These are phyloP conservation scores for Mallotus repandus DNA, from an alignment of 441 rosid species.

Conservation along the genomic window DNA sequence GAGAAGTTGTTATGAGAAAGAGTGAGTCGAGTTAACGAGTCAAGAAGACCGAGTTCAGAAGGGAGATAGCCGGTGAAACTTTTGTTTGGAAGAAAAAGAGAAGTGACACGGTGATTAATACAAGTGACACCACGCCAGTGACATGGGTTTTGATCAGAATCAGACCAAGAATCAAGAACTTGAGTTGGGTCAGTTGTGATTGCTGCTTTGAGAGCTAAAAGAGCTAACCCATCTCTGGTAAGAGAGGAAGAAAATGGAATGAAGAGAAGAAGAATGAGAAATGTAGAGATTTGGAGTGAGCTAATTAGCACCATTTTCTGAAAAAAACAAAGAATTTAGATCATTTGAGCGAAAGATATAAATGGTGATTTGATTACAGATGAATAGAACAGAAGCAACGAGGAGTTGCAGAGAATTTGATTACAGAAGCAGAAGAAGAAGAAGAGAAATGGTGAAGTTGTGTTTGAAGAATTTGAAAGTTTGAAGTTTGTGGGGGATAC, in stretches of 20 bases:
- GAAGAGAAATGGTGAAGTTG: not conserved
- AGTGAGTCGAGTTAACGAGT: conserved; percentile 55
- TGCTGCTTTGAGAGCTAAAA: conserved; percentile 81
- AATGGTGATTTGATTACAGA: too few relatives aligned
- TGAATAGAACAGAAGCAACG: conserved; percentile 29
- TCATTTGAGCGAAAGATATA: not conserved
- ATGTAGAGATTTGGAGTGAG: conserved; percentile 2
- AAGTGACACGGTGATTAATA: conserved; percentile 50
- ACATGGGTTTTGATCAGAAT: conserved; percentile 69
- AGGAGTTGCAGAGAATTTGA: conserved; percentile 35
- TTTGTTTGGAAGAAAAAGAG: conserved; percentile 52
- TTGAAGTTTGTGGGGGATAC: conserved; percentile 5
- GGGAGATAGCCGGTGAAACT: conserved; percentile 77
- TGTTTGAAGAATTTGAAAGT: not conserved
- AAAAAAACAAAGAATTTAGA: not conserved
- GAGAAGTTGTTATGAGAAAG: conserved; percentile 72
- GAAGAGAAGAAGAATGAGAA: conserved; percentile 22
- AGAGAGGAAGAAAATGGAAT: conserved; percentile 37
- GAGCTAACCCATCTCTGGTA: conserved; percentile 74
- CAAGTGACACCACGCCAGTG: conserved; percentile 75
- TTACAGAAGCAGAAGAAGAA: not conserved
- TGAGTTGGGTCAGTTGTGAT: conserved; percentile 57
- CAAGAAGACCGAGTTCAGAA: conserved; percentile 75
- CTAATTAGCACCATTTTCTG: conserved; percentile 16
- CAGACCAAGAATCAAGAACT: conserved; percentile 57